Conservation (phyloP, 768 basidiomycete genomes). For the Leccinum broughii region DNA sequence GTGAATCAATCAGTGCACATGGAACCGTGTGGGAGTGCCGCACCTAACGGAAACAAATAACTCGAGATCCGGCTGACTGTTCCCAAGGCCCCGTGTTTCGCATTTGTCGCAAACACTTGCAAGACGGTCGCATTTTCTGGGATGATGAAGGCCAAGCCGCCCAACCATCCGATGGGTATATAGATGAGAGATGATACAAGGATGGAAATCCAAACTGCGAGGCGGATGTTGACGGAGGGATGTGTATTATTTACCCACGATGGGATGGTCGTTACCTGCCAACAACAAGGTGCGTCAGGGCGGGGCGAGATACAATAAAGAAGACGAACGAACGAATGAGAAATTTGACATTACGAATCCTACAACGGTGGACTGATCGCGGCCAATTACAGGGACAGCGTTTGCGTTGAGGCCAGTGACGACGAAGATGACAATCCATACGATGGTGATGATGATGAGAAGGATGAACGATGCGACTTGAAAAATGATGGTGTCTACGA, state of each 20-base stretch:
- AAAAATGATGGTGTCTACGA: constrained; percentile 28
- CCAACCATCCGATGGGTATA: constrained; percentile 26
- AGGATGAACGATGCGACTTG: constrained; percentile 24
- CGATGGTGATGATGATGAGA: constrained; percentile 20
- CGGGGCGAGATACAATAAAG: not conserved
- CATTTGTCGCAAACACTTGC: constrained; percentile 15
- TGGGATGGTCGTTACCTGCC: constrained; percentile 25
- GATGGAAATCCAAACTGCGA: constrained; percentile 23
- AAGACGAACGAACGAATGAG: constrained; percentile 21
- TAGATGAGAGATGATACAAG: constrained; percentile 27
- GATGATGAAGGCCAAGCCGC: constrained; percentile 15
- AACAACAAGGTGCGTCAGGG: not conserved
- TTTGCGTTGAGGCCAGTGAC: constrained; percentile 14
- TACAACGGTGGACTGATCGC: constrained; percentile 20
- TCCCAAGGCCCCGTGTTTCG: constrained; percentile 4
- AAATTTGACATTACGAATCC: constrained; percentile 29
- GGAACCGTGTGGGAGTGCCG: not conserved
- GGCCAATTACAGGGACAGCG: constrained; percentile 17
- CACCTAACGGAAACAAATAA: constrained; percentile 24
- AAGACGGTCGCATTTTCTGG: constrained; percentile 15
- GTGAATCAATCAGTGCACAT: not conserved
- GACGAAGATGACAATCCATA: constrained; percentile 21
- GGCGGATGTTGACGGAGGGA: constrained; percentile 23
- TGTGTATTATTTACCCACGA: constrained; percentile 29
- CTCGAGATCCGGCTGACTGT: constrained; percentile 16